A percentile compares a stretch with the other conserved stretches of the same genome.
These are phyloP conservation scores for Asterochloris sp. DNA, from an alignment of 139 green algal species.

Conservation along the genomic window DNA sequence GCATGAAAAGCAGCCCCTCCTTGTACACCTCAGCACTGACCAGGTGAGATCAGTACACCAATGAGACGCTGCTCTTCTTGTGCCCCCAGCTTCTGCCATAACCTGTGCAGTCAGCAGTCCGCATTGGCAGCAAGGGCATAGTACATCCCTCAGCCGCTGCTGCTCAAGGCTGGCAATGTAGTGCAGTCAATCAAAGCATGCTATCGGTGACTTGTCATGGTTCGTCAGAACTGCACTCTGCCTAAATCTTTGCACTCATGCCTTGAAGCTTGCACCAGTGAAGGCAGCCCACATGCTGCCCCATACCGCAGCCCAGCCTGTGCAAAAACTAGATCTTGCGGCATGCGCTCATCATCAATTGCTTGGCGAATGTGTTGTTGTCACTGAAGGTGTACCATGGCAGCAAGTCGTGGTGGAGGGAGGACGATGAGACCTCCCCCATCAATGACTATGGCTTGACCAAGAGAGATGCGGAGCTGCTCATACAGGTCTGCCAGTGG, in stretches of 20 bases:
- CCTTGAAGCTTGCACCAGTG: neutral
- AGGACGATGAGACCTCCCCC: slow-evolving; percentile 39
- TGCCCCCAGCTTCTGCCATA: no score
- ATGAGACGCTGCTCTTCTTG: neutral
- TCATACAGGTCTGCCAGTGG: slow-evolving; percentile 29
- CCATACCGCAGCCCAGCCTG: neutral
- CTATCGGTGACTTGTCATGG: neutral
- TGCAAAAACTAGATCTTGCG: neutral
- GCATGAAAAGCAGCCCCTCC: slow-evolving; percentile 30
- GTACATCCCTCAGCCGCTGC: no score
- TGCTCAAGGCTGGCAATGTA: no score
- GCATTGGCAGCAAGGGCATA: no score
- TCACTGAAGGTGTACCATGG: slow-evolving; percentile 50
- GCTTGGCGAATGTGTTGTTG: neutral
- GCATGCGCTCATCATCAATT: neutral
- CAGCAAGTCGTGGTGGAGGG: slow-evolving; percentile 27
- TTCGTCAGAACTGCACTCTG: neutral
- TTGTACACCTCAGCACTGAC: slow-evolving; percentile 77
- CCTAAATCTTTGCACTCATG: neutral
- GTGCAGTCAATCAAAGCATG: no score
- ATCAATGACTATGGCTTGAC: slow-evolving; percentile 61
- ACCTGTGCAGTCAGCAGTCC: no score
- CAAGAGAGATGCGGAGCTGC: slow-evolving; percentile 53
- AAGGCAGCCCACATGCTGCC: neutral
- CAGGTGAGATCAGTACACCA: slow-evolving; percentile 32